Conservation (phyloP, 257 asterid species). For the Capsicum chinense region DNA sequence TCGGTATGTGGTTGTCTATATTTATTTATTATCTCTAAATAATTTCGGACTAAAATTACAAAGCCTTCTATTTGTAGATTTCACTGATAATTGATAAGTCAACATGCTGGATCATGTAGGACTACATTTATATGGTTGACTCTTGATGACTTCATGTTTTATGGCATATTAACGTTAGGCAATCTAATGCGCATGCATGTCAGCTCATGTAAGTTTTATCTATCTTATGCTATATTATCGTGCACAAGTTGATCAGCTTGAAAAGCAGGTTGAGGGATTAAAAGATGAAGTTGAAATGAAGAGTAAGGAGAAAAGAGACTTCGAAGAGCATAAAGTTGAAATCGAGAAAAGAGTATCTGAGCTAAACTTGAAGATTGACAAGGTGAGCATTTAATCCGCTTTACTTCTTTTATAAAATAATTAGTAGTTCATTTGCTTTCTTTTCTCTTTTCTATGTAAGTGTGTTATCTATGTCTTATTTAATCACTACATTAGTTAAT, state of each 20-base stretch:
- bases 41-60: neutral
- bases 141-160: neutral
- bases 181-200: neutral
- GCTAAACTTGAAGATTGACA: constrained; percentile 55
- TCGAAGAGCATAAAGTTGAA: constrained; percentile 60
- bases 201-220: neutral
- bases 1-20: neutral
- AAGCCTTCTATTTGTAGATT: neutral
- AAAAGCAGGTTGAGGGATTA: constrained; percentile 68
- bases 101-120: constrained; percentile 17
- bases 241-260: constrained; percentile 72
- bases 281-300: constrained; percentile 51
- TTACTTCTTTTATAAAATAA: neutral
- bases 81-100: neutral
- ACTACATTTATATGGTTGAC: neutral
- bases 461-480: neutral
- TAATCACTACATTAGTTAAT: neutral
- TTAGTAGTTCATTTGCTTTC: constrained; percentile 6
- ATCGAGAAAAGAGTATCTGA: constrained; percentile 63
- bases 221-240: constrained; percentile 33
- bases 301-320: constrained; percentile 55
- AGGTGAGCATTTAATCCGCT: constrained; percentile 48
- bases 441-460: neutral
- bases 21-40: neutral
- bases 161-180: neutral